Conservation (phyloP, 2,329 filamentous ascomycete species). For the Monosporascus sp. region DNA sequence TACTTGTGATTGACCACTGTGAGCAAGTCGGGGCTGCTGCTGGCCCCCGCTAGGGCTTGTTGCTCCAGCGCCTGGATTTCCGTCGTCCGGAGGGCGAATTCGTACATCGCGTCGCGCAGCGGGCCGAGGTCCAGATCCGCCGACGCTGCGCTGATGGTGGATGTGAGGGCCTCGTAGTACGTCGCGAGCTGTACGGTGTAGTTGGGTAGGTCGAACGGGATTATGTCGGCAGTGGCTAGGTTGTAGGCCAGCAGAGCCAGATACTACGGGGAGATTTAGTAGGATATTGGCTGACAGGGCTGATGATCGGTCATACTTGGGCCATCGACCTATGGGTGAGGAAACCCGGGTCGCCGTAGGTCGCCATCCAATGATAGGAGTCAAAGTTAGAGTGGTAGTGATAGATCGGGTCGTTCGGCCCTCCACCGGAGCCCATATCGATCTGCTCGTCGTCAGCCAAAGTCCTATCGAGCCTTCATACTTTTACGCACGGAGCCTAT, state of each 20-base stretch:
- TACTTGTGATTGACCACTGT: slow-evolving; percentile 41
- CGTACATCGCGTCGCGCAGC: slow-evolving; percentile 33
- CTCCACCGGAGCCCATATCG: slow-evolving; percentile 49
- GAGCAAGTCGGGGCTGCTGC: slow-evolving; percentile 24
- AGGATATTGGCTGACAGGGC: not conserved
- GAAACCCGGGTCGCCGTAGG: slow-evolving; percentile 63
- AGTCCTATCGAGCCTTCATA: slow-evolving; percentile 25
- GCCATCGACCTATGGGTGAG: slow-evolving; percentile 56
- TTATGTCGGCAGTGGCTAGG: slow-evolving; percentile 31
- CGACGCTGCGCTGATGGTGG: slow-evolving; percentile 26
- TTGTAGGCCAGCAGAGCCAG: slow-evolving; percentile 34
- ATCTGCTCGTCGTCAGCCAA: slow-evolving; percentile 33
- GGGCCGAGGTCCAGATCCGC: slow-evolving; percentile 32
- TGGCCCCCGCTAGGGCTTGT: slow-evolving; percentile 18
- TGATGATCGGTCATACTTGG: slow-evolving; percentile 34
- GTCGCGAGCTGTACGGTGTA: slow-evolving; percentile 34
- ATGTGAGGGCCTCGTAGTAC: slow-evolving; percentile 33
- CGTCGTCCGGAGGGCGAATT: slow-evolving; percentile 28
- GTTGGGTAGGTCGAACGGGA: slow-evolving; percentile 36
- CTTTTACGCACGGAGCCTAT: slow-evolving; percentile 33
- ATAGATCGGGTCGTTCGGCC: slow-evolving; percentile 50
- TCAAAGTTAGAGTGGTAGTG: slow-evolving; percentile 86
- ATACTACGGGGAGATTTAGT: slow-evolving; percentile 23
- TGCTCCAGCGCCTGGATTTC: slow-evolving; percentile 28
- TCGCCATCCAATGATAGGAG: slow-evolving; percentile 78